Evolutionary conservation across 1,139 yeast genomes (phyloP), one percentile per base, ranked within the genome.

Genomic region (Pichia sp.): DNA sequence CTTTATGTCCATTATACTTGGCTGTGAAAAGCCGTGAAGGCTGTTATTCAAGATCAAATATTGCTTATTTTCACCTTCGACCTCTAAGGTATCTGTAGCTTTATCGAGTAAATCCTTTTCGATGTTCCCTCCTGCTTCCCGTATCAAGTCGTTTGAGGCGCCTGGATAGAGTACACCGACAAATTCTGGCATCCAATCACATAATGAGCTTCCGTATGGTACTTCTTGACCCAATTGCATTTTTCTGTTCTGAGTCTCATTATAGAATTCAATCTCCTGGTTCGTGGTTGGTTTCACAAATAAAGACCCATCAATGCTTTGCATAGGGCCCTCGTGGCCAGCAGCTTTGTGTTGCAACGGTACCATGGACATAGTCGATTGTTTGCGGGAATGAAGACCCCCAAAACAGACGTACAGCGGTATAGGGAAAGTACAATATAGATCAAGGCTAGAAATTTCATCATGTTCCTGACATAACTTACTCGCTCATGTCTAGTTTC

Each of bases 311-410:
- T 77, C 78, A 4, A 68, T 72, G 45, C 84, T 82, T 29, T 80
- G 80, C 59, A 90, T 65, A 11, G 87, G 80, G 0, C 97, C 98
- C 15, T 78, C 87, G 66, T 93, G 99, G 10, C 99, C 99, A 0
- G 98, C 99, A 2, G 95, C 98, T 67, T 79, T 79, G 57, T 73
- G 76, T 36, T 62, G 60, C 43, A 74, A 57, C 7, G 68, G 68
- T 30, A 54, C 49, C 31, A 63, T 55, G 10, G 64, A 50, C 66
- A 63, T 64, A 16, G 15, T 23, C 30, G 29, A 8, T 19, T n/a
- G 8, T 13, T 42, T 11, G 26, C 41, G 42, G n/a, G 23, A 3
- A 19, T 19, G 23, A 19, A 19, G 23, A 19, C 23, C 23, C 23
- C 23, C 23, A 19, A 19, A 19, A 3, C 23, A 19, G 23, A 19